phyloP scores from a whole-genome alignment of 257 asterid genomes.

The Gynochthodes officinalis region DNA sequence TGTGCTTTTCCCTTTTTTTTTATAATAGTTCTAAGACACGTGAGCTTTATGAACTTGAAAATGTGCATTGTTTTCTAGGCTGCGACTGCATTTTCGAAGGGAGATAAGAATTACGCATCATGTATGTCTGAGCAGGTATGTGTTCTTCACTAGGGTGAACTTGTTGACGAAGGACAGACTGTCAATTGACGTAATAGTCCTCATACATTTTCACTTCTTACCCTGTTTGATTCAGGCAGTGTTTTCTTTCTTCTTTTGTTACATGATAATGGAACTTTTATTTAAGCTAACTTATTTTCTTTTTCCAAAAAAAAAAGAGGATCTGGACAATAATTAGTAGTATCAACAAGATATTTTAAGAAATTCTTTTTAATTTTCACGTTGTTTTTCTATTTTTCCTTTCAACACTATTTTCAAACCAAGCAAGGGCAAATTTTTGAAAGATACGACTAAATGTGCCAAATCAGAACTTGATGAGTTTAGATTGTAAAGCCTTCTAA shows the following conservation, averaged over 20 bases:
- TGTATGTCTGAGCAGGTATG: conserved; percentile 81
- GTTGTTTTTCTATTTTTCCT: not conserved
- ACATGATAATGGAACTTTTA: not conserved
- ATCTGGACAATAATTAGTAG: not conserved
- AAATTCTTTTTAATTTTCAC: not conserved
- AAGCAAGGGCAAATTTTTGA: not conserved
- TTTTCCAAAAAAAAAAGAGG: no score
- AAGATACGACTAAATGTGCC: not conserved
- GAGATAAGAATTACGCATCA: conserved; percentile 72
- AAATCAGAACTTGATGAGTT: not conserved
- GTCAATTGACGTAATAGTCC: not conserved
- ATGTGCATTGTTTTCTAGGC: conserved; percentile 55
- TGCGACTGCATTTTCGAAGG: conserved; percentile 77
- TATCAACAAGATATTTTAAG: not conserved
- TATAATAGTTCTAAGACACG: not conserved
- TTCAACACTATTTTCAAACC: not conserved
- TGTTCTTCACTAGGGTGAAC: not conserved
- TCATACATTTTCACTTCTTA: not conserved
- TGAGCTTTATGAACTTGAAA: conserved; percentile 25
- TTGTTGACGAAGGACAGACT: not conserved
- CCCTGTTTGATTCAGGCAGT: not conserved
- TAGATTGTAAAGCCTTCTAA: no score
- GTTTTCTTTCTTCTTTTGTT: not conserved
- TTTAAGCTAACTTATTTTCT: not conserved
- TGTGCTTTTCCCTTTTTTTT: not conserved